Evolutionary conservation across 176 grass and related monocot species (phyloP).

Genomic region (Luzula sylvatica): DNA sequence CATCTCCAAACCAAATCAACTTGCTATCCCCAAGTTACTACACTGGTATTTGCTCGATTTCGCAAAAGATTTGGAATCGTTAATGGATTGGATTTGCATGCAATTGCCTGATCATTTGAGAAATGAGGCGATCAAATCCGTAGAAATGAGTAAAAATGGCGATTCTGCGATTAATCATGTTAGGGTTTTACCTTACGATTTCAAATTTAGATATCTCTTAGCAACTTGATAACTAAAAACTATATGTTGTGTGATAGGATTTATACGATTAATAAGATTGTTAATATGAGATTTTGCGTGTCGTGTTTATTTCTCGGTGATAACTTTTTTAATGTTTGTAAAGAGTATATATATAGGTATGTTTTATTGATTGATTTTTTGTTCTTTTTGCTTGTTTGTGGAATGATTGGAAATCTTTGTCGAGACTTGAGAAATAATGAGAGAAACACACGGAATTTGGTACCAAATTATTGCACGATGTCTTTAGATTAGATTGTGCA

Average conservation of each 20-base stretch:
- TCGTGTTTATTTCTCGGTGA: neutral
- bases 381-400: neutral
- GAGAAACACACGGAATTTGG: constrained; percentile 3
- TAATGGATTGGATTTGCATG: constrained; percentile 98
- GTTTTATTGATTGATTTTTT: neutral
- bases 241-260: neutral
- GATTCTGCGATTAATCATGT: constrained; percentile 19
- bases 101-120: constrained; percentile 54
- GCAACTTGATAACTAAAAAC: constrained; percentile 16
- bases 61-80: constrained; percentile 85
- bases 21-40: constrained; percentile 80
- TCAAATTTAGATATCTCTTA: constrained; percentile 89
- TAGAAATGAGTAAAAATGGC: constrained; percentile 35
- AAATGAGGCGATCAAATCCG: constrained; percentile 28
- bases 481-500: neutral
- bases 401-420: neutral
- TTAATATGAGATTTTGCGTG: neutral
- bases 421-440: constrained; percentile 2
- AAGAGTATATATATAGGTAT: constrained; percentile 13
- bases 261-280: constrained; percentile 1
- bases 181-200: constrained; percentile 72
- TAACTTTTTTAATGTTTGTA: constrained; percentile 10
- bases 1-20: constrained; percentile 42
- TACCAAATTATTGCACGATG: constrained; percentile 5
- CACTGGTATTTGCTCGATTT: constrained; percentile 88